Base-by-base conservation (phyloP, 352 stramenopile genomes). In the Pythium sukuiense region DNA sequence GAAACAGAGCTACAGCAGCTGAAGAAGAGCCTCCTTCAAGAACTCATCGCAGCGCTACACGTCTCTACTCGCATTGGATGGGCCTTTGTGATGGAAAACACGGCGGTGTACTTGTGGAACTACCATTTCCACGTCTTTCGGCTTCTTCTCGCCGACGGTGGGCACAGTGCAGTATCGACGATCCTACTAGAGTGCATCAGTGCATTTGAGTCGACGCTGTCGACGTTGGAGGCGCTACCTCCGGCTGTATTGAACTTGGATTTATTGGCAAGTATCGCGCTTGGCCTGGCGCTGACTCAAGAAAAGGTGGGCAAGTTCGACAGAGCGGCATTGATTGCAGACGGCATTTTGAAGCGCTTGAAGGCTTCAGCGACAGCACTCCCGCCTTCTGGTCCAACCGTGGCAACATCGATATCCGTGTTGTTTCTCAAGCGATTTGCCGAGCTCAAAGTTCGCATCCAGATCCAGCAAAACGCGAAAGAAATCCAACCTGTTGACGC, bases 61-160 rank as follows among this genome's bases (percentile, higher is more conserved):
- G 73, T 62, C 37, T 67, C 80, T 13, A 71, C 74, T 0, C 76
- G 61, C 9, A 77, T 90, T 6, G 82, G 80, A 6, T 92, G 82
- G 76, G 52, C 48, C 0, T 88, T 88, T 48, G 55, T 93, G 3
- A 59, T 97, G 12, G 82, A 97, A 37, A 97, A 95, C 62, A 87
- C 78, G 1, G 88, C 81, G 16, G 83, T 90, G 16, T 94, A 91
- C 62, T 55, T 97, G n/a, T 97, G 89, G 88, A 97, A 98, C 67
- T 94, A 93, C 52, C 92, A 98, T 59, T 91, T 96, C 18, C 88
- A 96, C 50, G 56, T 97, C 11, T 90, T 97, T 58, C 65, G 82
- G 2, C 71, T 83, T 55, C 20, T 87, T 20, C 26, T 76, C 35
- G n/a, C n/a, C 7, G 45, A 48, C 13, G 11, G n/a, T 12, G 45